Evolutionary conservation across 805 yeast genomes (phyloP).

Genomic region (Hanseniaspora osmophila): DNA sequence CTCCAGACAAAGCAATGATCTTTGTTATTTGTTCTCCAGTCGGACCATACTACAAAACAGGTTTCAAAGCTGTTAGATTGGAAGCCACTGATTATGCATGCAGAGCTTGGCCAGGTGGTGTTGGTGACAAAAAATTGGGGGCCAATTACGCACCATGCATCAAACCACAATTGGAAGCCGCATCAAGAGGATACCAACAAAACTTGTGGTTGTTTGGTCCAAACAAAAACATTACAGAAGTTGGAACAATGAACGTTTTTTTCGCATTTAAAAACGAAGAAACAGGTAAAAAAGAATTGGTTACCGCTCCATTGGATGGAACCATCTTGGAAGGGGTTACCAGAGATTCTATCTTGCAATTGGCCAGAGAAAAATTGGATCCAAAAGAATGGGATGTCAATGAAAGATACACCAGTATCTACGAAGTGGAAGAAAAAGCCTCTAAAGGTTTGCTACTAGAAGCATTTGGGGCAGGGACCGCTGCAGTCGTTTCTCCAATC

Average conservation of each 20-base stretch:
- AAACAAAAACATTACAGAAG: slow-evolving; percentile 80
- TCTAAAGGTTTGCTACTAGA: slow-evolving; percentile 74
- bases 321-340: slow-evolving; percentile 95
- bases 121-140: slow-evolving; percentile 90
- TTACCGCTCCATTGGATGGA: slow-evolving; percentile 94
- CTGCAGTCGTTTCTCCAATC: slow-evolving; percentile 92
- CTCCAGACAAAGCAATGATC: slow-evolving; percentile 69
- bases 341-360: slow-evolving; percentile 69
- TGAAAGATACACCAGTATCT: slow-evolving; percentile 75
- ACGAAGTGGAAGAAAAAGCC: slow-evolving; percentile 68
- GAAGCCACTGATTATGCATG: slow-evolving; percentile 94
- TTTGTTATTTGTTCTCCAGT: slow-evolving; percentile 90
- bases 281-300: slow-evolving; percentile 79
- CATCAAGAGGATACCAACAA: slow-evolving; percentile 83
- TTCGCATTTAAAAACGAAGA: slow-evolving; percentile 64
- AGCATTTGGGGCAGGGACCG: slow-evolving; percentile 96
- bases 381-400: slow-evolving; percentile 65
- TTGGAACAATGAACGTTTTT: slow-evolving; percentile 94
- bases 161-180: slow-evolving; percentile 82
- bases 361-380: slow-evolving; percentile 65
- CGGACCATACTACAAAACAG: slow-evolving; percentile 90
- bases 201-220: slow-evolving; percentile 93
- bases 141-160: slow-evolving; percentile 96
- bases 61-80: slow-evolving; percentile 86
- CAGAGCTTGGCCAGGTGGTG: slow-evolving; percentile 99